These are phyloP conservation scores for Cudoniella acicularis DNA, from an alignment of 495 filamentous ascomycete species.

Conservation along the genomic window DNA sequence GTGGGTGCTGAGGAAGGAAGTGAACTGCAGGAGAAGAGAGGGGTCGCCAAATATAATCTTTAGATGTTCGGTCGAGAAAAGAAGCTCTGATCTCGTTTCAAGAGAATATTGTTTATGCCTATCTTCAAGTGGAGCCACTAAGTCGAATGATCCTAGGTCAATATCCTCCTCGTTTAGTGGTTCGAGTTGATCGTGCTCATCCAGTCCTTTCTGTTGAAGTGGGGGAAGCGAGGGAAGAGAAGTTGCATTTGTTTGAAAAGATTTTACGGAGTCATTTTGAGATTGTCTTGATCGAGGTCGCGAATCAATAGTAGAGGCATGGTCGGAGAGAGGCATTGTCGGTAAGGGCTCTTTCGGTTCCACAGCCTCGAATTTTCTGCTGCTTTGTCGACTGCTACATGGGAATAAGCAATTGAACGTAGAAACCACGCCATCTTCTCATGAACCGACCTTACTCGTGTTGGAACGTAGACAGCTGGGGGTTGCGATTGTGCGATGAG, in stretches of 20 bases:
- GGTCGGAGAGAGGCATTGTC: not conserved
- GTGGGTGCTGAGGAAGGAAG: slow-evolving; percentile 57
- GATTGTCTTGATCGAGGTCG: slow-evolving; percentile 9
- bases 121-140: slow-evolving; percentile 38
- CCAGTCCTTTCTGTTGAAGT: slow-evolving; percentile 28
- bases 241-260: slow-evolving; percentile 23
- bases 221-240: slow-evolving; percentile 39
- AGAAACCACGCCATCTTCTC: too few relatives aligned
- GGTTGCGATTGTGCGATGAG: not conserved
- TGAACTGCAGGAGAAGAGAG: slow-evolving; percentile 57
- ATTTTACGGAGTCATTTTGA: slow-evolving; percentile 16
- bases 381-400: not conserved
- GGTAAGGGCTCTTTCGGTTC: not conserved
- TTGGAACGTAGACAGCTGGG: not conserved
- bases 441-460: not conserved
- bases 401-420: not conserved
- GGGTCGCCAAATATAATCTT: slow-evolving; percentile 60
- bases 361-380: not conserved
- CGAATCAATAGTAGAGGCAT: slow-evolving; percentile 1
- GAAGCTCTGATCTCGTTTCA: slow-evolving; percentile 55
- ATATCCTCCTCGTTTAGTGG: slow-evolving; percentile 46
- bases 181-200: slow-evolving; percentile 43
- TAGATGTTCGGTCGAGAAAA: slow-evolving; percentile 66
- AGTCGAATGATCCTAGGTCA: slow-evolving; percentile 50
- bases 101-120: slow-evolving; percentile 39